A percentile compares a stretch with the other conserved stretches of the same genome.
Evolutionary conservation across 2,329 filamentous ascomycete species (phyloP).

Genomic region (Claviceps sorghi): DNA sequence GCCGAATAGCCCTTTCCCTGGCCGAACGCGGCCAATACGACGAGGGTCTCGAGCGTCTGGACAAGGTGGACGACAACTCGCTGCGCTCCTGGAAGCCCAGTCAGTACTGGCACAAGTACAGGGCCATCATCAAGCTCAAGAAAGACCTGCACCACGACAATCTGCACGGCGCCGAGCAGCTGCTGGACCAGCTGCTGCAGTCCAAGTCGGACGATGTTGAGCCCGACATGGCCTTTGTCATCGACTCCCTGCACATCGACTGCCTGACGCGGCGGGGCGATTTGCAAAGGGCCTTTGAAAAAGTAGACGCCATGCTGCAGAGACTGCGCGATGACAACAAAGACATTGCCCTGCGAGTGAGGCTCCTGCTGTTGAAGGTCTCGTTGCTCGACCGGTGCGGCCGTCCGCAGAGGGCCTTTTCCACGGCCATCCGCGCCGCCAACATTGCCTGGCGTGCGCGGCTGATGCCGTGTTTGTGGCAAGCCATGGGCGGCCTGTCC

Average conservation of each 20-base stretch:
- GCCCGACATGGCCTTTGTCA: constrained; percentile 34
- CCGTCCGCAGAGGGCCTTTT: constrained; percentile 61
- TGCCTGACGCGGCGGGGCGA: constrained; percentile 34
- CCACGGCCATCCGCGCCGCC: constrained; percentile 59
- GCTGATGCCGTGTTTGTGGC: constrained; percentile 57
- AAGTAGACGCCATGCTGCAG: constrained; percentile 30
- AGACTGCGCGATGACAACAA: constrained; percentile 29
- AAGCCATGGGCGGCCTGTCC: constrained; percentile 51
- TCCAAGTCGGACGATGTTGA: constrained; percentile 35
- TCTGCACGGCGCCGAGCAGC: constrained; percentile 33
- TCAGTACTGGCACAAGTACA: constrained; percentile 56
- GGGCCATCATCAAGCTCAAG: constrained; percentile 50
- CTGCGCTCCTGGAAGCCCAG: constrained; percentile 63
- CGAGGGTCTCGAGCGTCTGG: constrained; percentile 37
- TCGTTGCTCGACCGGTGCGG: constrained; percentile 53
- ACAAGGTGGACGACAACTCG: constrained; percentile 38
- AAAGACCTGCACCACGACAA: constrained; percentile 44
- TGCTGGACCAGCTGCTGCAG: constrained; percentile 39
- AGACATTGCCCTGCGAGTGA: constrained; percentile 51
- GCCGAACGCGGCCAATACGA: constrained; percentile 56
- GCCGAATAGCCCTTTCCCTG: constrained; percentile 48
- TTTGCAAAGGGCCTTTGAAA: constrained; percentile 31
- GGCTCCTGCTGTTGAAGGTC: constrained; percentile 59
- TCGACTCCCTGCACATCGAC: constrained; percentile 39
- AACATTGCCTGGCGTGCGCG: constrained; percentile 57